Conservation (phyloP, 495 filamentous ascomycete genomes). For the Aspergillus heteromorphus region DNA sequence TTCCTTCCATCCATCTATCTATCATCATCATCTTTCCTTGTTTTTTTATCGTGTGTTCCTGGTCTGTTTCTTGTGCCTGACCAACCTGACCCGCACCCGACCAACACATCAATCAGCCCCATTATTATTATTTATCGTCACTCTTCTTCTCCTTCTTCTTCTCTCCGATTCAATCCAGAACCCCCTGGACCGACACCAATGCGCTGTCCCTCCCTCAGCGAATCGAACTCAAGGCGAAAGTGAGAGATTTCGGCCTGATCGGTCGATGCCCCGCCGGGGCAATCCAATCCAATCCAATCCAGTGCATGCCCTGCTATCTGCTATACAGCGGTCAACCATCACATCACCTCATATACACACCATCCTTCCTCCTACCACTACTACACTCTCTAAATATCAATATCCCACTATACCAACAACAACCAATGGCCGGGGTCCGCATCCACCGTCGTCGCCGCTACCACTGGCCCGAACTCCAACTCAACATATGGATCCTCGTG, state of each 20-base stretch:
- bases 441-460: conserved; percentile 57
- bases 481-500: conserved; percentile 89
- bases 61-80: no score
- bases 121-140: no score
- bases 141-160: no score
- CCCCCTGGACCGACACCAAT: background rate
- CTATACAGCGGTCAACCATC: background rate
- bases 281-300: background rate
- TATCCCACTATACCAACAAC: background rate
- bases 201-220: background rate
- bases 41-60: no score
- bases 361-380: background rate
- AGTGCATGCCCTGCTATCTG: background rate
- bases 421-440: conserved; percentile 16
- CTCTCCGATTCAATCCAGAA: background rate
- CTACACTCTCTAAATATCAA: background rate
- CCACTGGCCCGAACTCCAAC: conserved; percentile 88
- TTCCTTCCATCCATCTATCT: background rate
- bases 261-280: background rate
- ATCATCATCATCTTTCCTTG: no score
- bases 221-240: background rate
- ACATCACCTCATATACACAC: background rate
- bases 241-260: background rate
- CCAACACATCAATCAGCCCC: no score
- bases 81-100: no score